A percentile compares a stretch with the other conserved stretches of the same genome.
Evolutionary conservation across 2,329 filamentous ascomycete genomes (phyloP).

Genomic region (Exutisphaerella laricina): DNA sequence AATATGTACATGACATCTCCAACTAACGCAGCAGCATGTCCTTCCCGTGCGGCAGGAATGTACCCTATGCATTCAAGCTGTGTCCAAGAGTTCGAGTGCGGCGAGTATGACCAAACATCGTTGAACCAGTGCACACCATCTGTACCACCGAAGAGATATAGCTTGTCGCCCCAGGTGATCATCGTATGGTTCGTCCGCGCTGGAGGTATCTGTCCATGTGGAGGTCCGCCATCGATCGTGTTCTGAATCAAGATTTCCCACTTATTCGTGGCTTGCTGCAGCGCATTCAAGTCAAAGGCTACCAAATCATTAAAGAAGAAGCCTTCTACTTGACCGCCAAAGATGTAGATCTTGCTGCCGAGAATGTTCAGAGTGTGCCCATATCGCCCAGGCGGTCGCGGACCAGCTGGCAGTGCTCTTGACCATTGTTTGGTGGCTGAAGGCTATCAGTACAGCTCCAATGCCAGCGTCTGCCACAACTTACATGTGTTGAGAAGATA

Average conservation of each 20-base stretch:
- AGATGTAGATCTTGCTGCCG: slow-evolving; percentile 94
- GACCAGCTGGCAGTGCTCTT: slow-evolving; percentile 78
- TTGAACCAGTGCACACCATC: slow-evolving; percentile 98
- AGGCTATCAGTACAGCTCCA: slow-evolving; percentile 6
- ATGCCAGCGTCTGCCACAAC: slow-evolving; percentile 35
- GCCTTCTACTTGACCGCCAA: slow-evolving; percentile 94
- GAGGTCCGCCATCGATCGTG: slow-evolving; percentile 56
- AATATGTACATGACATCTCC: slow-evolving; percentile 99
- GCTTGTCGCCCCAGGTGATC: slow-evolving; percentile 84
- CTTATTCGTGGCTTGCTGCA: slow-evolving; percentile 83
- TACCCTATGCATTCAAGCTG: slow-evolving; percentile 96
- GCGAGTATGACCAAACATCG: slow-evolving; percentile 96
- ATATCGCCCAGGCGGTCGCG: slow-evolving; percentile 82
- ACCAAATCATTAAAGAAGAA: slow-evolving; percentile 97
- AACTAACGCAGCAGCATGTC: slow-evolving; percentile 86
- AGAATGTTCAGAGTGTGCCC: slow-evolving; percentile 95
- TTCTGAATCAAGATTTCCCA: slow-evolving; percentile 91
- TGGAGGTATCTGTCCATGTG: slow-evolving; percentile 66
- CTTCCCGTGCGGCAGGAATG: slow-evolving; percentile 88
- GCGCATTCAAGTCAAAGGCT: slow-evolving; percentile 89
- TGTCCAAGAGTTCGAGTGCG: slow-evolving; percentile 72
- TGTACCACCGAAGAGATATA: slow-evolving; percentile 96
- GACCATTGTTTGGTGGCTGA: slow-evolving; percentile 97
- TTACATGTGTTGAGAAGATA: slow-evolving; percentile 96
- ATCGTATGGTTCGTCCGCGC: slow-evolving; percentile 92